Evolutionary conservation across 257 asterid species (phyloP), one percentile per base, ranked within the genome.

Genomic region (Scutellaria baicalensis): DNA sequence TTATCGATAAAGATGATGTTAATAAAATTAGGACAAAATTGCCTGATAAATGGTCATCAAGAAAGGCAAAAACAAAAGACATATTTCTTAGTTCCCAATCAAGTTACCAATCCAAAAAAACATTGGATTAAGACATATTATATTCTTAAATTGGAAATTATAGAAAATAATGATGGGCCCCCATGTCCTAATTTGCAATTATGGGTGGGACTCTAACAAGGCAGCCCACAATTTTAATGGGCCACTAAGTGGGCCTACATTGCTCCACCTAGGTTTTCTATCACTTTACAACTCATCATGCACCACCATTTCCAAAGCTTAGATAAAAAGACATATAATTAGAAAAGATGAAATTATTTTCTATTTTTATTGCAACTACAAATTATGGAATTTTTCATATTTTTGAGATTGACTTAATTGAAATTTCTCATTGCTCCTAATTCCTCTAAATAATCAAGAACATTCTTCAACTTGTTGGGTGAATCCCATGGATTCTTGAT

Each of bases 171-270:
- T 70, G 75, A 57, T n/a, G 36, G 47, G 54, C 9, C 33, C 74
- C 66, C 52, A 39, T 42, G 60, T 59, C 71, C 69, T 9, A 70
- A 78, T 36, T 36, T 69, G 71, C 66, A 59, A 47, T 44, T 66
- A 45, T 69, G 64, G 66, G 73, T 74, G 79, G 80, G 78, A 33
- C 58, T 71, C 78, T 35, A 66, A 66, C 73, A 33, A 59, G 66
- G 76, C 59, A 81, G 61, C 42, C 82, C 85, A 77, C 82, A 68
- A 66, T 11, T 57, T 50, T 44, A 56, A 71, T 67, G 75, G 80
- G 55, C 51, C 68, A 71, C 55, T 18, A n/a, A 9, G 70, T 63
- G 76, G 82, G 72, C 66, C 84, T 75, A 66, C 64, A 23, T 27
- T 31, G 12, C 9, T 42, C 59, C 68, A 66, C 70, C 51, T 50